Evolutionary conservation across 495 filamentous ascomycete species (phyloP), one percentile per base, ranked within the genome.

Genomic region (Lasiosphaeriaceae sp.): DNA sequence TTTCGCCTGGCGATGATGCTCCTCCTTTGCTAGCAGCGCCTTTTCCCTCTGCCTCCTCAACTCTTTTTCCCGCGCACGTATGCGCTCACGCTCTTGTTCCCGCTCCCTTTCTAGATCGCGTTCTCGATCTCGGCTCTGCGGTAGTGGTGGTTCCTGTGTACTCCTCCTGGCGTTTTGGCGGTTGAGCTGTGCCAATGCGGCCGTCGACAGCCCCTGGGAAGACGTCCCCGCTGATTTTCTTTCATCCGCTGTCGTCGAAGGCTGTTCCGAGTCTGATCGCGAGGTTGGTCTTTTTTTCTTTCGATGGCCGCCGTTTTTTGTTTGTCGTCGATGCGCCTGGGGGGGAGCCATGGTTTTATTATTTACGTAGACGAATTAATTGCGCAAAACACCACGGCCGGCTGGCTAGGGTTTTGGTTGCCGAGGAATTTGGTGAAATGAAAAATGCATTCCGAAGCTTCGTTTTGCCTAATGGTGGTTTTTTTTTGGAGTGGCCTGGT

Each of bases 171-270:
- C 57, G 64, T 47, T 84, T 26, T 80, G 70, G n/a, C 78, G 72
- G 57, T 87, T 78, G 39, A 89, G 65, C 61, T 79, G 78, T 16
- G 85, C 85, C 55, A 90, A 67, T 8, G 85, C 79, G 54, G 84
- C 81, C 11, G 79, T 77, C 31, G 80, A 83, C 29, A 83, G 21
- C n/a, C 39, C 17, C 41, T 35, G 65, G 5, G 65, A 58, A 46
- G 70, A 68, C 58, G 35, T 57, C 60, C 11, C 48, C 23, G 35
- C 55, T 59, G 24, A 55, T 54, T 11, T 52, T 5, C 31, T 43
- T 48, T 55, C 49, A 47, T 63, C 62, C 3, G 67, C 52, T 35
- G 56, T 50, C 16, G 34, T 23, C 47, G 39, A 12, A 4, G 4
- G 26, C 26, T 31, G 4, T 3, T 31, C 26, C 4, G n/a, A n/a